These are phyloP conservation scores for Hypoxylon crocopeplum DNA, from an alignment of 495 filamentous ascomycete genomes.

Conservation along the genomic window DNA sequence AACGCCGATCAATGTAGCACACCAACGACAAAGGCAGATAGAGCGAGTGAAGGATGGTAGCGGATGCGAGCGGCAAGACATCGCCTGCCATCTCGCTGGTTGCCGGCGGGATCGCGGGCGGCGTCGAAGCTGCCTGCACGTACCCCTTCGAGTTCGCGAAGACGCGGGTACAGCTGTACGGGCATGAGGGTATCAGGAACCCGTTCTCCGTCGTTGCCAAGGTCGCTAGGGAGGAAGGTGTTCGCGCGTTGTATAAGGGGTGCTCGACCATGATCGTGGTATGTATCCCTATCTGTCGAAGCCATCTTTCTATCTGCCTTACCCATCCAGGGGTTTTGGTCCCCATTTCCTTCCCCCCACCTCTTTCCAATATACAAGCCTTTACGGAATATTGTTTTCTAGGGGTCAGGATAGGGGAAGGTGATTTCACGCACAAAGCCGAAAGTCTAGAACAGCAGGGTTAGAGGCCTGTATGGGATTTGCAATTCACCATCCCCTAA, in stretches of 20 bases:
- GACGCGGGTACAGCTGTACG: conserved; percentile 66
- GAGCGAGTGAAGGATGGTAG: conserved; percentile 32
- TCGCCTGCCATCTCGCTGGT: conserved; percentile 56
- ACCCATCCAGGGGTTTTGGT: too few relatives aligned
- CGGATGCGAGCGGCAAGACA: conserved; percentile 36
- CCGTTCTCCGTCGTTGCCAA: conserved; percentile 56
- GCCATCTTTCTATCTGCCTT: background rate
- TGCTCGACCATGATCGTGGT: conserved; percentile 66
- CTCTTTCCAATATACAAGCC: background rate
- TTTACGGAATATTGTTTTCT: too few relatives aligned
- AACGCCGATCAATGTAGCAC: too few relatives aligned
- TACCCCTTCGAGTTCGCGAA: conserved; percentile 76
- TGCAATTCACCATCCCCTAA: too few relatives aligned
- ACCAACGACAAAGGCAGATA: too few relatives aligned
- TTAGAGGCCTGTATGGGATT: too few relatives aligned
- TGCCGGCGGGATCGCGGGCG: conserved; percentile 62
- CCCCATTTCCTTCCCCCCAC: background rate
- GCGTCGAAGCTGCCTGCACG: conserved; percentile 61
- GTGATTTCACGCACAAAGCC: background rate
- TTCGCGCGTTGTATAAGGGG: conserved; percentile 67
- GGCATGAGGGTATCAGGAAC: conserved; percentile 55
- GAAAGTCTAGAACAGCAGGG: too few relatives aligned
- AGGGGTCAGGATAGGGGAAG: too few relatives aligned
- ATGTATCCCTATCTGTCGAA: conserved; percentile 28
- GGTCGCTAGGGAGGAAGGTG: conserved; percentile 56